Percentiles rank a stretch among this genome's conserved stretches.
Conservation (phyloP, 2,329 filamentous ascomycete genomes). For the Cercospora citrullina region DNA sequence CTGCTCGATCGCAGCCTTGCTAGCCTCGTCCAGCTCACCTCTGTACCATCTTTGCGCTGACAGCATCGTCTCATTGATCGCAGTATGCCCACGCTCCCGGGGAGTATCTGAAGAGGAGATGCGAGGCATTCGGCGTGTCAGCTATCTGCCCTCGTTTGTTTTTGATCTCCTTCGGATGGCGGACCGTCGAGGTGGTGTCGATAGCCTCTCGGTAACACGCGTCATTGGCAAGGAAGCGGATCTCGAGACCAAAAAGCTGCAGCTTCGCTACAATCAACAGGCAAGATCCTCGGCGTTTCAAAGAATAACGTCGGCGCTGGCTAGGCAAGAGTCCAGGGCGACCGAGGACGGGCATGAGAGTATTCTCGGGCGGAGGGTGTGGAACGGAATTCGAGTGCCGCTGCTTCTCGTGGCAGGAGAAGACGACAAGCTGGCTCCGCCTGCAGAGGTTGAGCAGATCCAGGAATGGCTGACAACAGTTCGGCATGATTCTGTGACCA, state of each 20-base stretch:
- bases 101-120: slow-evolving; percentile 47
- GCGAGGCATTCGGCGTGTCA: slow-evolving; percentile 55
- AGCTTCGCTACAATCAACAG: slow-evolving; percentile 76
- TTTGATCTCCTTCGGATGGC: slow-evolving; percentile 76
- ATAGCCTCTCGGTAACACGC: slow-evolving; percentile 75
- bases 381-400: slow-evolving; percentile 71
- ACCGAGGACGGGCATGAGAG: slow-evolving; percentile 45
- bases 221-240: slow-evolving; percentile 72
- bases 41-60: slow-evolving; percentile 53
- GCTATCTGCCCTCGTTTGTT: slow-evolving; percentile 68
- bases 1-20: slow-evolving; percentile 70
- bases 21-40: slow-evolving; percentile 63
- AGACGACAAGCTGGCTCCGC: slow-evolving; percentile 73
- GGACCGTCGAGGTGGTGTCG: slow-evolving; percentile 74
- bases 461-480: slow-evolving; percentile 41
- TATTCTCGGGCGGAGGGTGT: slow-evolving; percentile 67
- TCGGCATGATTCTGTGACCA: slow-evolving; percentile 12
- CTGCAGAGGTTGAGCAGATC: slow-evolving; percentile 69
- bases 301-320: slow-evolving; percentile 75
- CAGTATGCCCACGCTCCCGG: slow-evolving; percentile 74
- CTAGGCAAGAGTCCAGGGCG: slow-evolving; percentile 13
- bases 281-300: slow-evolving; percentile 78
- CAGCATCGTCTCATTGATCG: slow-evolving; percentile 73
- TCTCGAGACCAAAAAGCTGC: slow-evolving; percentile 64
- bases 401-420: slow-evolving; percentile 78